Evolutionary conservation across 495 filamentous ascomycete species (phyloP).

Genomic region (Neurospora terricola): DNA sequence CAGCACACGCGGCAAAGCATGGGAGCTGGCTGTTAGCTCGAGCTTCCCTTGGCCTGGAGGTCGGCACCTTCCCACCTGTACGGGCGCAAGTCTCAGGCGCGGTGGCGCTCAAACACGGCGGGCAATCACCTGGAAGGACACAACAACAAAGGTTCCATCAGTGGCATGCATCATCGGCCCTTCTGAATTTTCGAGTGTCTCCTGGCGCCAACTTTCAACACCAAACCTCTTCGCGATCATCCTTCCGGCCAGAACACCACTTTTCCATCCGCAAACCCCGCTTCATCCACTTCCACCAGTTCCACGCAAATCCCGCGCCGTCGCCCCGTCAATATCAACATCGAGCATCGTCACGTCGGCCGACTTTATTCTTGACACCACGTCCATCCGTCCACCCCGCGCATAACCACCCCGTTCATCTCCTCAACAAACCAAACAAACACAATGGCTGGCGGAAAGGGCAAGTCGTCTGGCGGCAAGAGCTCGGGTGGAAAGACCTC

Average conservation of each 20-base stretch:
- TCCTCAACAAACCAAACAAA: not conserved
- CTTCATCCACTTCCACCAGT: slow-evolving; percentile 3
- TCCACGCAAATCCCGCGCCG: not conserved
- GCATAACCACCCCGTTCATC: slow-evolving; percentile 14
- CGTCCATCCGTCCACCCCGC: slow-evolving; percentile 15
- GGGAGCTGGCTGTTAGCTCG: not conserved
- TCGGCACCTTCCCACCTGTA: not conserved
- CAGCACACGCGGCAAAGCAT: not conserved
- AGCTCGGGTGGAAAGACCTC: slow-evolving; percentile 77
- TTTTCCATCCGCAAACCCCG: slow-evolving; percentile 11
- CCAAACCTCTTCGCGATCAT: slow-evolving; percentile 14
- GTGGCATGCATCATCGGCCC: slow-evolving; percentile 16
- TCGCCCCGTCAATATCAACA: slow-evolving; percentile 12
- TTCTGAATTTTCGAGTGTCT: slow-evolving; percentile 25
- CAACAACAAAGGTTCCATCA: slow-evolving; percentile 14
- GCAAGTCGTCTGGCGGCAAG: slow-evolving; percentile 89
- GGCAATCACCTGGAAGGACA: slow-evolving; percentile 9
- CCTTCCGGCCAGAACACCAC: not conserved
- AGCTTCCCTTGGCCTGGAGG: slow-evolving; percentile 2
- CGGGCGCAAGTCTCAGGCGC: not conserved
- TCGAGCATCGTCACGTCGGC: slow-evolving; percentile 1
- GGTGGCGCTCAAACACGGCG: slow-evolving; percentile 1
- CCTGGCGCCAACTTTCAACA: slow-evolving; percentile 14
- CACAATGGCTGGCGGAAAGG: slow-evolving; percentile 72
- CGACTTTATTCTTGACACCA: slow-evolving; percentile 1